phyloP scores from a whole-genome alignment of 2,329 filamentous ascomycete genomes.

The Aplosporella prunicola region DNA sequence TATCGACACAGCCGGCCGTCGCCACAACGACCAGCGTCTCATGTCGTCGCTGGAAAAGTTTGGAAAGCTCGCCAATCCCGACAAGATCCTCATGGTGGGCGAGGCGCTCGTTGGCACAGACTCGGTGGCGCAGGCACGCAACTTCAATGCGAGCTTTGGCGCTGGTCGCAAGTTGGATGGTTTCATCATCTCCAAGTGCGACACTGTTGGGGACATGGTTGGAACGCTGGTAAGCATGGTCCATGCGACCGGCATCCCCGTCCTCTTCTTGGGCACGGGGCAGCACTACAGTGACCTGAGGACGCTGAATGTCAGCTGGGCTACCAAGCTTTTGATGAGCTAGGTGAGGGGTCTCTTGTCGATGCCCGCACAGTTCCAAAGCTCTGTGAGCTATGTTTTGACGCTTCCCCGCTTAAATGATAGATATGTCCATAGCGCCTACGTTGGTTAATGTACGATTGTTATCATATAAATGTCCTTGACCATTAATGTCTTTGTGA shows the following conservation, averaged over 20 bases:
- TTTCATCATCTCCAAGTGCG: conserved; percentile 97
- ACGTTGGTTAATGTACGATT: too few relatives aligned
- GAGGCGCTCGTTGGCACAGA: conserved; percentile 92
- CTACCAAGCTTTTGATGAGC: conserved; percentile 51
- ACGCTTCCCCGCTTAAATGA: too few relatives aligned
- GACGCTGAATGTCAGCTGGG: conserved; percentile 55
- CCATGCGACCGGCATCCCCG: conserved; percentile 91
- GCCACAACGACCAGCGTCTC: conserved; percentile 89
- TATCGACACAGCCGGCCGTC: conserved; percentile 88
- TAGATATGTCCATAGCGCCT: too few relatives aligned
- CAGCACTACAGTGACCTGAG: conserved; percentile 59
- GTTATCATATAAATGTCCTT: too few relatives aligned
- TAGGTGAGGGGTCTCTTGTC: conserved; percentile 20
- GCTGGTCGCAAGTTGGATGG: conserved; percentile 72
- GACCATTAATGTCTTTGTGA: too few relatives aligned
- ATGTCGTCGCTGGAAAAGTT: conserved; percentile 98
- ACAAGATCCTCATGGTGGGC: conserved; percentile 97
- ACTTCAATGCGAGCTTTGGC: conserved; percentile 92
- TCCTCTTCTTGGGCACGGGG: conserved; percentile 75
- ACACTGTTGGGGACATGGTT: conserved; percentile 99
- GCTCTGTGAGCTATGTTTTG: too few relatives aligned
- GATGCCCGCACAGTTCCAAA: too few relatives aligned
- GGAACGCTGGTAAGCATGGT: conserved; percentile 93
- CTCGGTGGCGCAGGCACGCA: conserved; percentile 86
- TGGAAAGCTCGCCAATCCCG: conserved; percentile 86